Evolutionary conservation across 768 basidiomycete genomes (phyloP), one percentile per base, ranked within the genome.

Genomic region (Lentinula lateritia): DNA sequence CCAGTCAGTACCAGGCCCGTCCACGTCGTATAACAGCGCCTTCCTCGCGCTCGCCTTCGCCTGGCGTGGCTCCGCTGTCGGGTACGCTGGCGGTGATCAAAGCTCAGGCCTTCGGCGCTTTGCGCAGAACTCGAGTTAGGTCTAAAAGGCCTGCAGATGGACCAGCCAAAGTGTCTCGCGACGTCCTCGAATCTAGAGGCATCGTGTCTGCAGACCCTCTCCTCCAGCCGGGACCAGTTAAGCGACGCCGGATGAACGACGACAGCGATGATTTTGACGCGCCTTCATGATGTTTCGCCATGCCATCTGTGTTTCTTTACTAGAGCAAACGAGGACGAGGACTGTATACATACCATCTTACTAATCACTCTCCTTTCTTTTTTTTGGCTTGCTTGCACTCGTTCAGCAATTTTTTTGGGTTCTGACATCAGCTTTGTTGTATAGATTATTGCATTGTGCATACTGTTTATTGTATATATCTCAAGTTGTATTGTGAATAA

Each of bases 1-100:
- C 78, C 64, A 66, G 75, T 43, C 71, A 71, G 65, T 69, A 77
- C 36, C 82, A 79, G 63, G 65, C 79, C 66, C 79, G 83, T 50
- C 69, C 80, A 60, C 82, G 83, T 56, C 82, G 80, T 54, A 72
- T 75, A 58, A 73, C 76, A 32, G 75, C 83, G 39, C 80, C 78
- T 67, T 74, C 76, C 65, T 78, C 81, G n/a, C 80, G 79, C 53
- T 82, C 82, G 3, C 76, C 78, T 45, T 82, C 81, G 10, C 80
- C 80, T 46, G 52, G 67, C 62, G 68, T 70, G 62, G 70, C 75
- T 58, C 72, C 81, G 18, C 74, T 92, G 69, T 91, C 88, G 54
- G 88, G 89, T 28, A 93, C 92, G 35, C 83, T 94, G 52, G 92
- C 92, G 58, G 91, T 93, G 61, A 92, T 94, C 75, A 94, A 93